Conservation (phyloP, 208 protist genomes). For the Wallacemonas sp. region DNA sequence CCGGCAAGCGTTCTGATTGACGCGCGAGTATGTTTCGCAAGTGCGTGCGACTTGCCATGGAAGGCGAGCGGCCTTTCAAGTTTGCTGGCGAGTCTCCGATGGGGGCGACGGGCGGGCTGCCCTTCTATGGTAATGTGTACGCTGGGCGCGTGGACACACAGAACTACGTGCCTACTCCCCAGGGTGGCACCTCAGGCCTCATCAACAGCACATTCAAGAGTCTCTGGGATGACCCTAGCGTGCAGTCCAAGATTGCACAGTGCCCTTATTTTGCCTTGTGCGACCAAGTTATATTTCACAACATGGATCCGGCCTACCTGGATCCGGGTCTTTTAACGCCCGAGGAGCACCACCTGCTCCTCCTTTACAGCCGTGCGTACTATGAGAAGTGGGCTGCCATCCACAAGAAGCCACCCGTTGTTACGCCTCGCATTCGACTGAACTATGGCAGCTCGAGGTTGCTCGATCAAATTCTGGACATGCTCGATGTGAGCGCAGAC, state of each 20-base stretch:
- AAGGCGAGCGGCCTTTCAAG: constrained; percentile 65
- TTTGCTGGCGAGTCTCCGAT: constrained; percentile 55
- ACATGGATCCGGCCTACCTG: constrained; percentile 85
- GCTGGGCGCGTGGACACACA: constrained; percentile 75
- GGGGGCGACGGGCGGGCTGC: constrained; percentile 59
- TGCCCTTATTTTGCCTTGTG: constrained; percentile 90
- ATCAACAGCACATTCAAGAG: constrained; percentile 42
- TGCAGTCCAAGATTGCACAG: constrained; percentile 51
- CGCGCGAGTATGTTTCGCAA: background rate
- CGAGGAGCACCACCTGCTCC: constrained; percentile 85
- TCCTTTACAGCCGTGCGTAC: constrained; percentile 84
- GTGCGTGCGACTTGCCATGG: constrained; percentile 33
- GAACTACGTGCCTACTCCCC: constrained; percentile 64
- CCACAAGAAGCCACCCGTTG: constrained; percentile 49
- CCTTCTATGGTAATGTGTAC: constrained; percentile 89
- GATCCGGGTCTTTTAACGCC: constrained; percentile 78
- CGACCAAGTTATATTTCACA: constrained; percentile 87
- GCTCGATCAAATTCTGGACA: constrained; percentile 64
- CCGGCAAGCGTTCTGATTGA: too few species aligned
- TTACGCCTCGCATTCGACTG: constrained; percentile 61
- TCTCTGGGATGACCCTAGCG: constrained; percentile 68
- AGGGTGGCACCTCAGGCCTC: constrained; percentile 50
- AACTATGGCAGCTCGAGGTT: constrained; percentile 56
- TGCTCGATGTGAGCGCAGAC: constrained; percentile 42
- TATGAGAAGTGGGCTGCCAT: constrained; percentile 84